Conservation (phyloP, 768 basidiomycete species). For the Leccinum boreale region DNA sequence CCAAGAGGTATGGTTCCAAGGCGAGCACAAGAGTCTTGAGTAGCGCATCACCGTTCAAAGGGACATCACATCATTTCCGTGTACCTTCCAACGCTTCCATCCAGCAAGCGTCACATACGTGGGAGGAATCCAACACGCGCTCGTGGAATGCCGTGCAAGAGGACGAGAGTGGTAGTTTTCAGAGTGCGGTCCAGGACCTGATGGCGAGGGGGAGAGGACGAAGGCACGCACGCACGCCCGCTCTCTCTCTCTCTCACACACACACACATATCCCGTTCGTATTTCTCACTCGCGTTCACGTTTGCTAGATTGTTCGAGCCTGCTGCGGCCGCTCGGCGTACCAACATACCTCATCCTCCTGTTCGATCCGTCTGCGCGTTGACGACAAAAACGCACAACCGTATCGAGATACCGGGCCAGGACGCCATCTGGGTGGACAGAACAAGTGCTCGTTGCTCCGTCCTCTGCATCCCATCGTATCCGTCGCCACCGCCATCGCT, state of each 20-base stretch:
- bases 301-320: slow-evolving; percentile 65
- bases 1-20: slow-evolving; percentile 39
- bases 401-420: too few species aligned
- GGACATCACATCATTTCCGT: slow-evolving; percentile 14
- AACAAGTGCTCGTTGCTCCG: too few species aligned
- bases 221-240: slow-evolving; percentile 55
- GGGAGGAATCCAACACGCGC: slow-evolving; percentile 92
- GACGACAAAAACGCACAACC: too few species aligned
- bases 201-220: slow-evolving; percentile 82
- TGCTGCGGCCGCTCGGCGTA: slow-evolving; percentile 83
- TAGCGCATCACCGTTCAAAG: slow-evolving; percentile 45
- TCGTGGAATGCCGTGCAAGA: slow-evolving; percentile 98
- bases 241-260: background rate
- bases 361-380: slow-evolving; percentile 71
- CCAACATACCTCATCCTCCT: slow-evolving; percentile 84
- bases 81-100: background rate
- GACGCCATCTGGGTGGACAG: too few species aligned
- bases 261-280: background rate
- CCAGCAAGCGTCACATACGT: slow-evolving; percentile 77
- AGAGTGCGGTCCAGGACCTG: slow-evolving; percentile 84
- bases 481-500: too few species aligned
- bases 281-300: background rate
- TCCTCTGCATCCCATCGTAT: too few species aligned
- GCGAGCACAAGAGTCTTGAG: slow-evolving; percentile 48
- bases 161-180: slow-evolving; percentile 88